Evolutionary conservation across 2,329 filamentous ascomycete species (phyloP).

Genomic region (Xylariales sp.): DNA sequence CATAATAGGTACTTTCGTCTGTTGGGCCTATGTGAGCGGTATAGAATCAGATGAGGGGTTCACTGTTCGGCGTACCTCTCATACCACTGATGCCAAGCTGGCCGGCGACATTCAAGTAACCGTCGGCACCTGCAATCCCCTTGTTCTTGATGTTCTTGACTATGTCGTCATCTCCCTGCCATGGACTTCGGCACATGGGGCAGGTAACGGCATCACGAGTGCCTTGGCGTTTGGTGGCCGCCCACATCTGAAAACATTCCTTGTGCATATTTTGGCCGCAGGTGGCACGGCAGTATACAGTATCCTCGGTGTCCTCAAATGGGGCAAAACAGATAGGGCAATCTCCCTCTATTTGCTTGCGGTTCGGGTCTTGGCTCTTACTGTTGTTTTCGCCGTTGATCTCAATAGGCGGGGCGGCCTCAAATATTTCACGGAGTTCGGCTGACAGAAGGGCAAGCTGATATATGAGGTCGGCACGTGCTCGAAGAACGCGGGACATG

Average conservation of each 20-base stretch:
- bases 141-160: slow-evolving; percentile 58
- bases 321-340: slow-evolving; percentile 69
- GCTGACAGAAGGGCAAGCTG: slow-evolving; percentile 69
- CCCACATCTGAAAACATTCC: slow-evolving; percentile 67
- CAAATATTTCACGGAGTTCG: slow-evolving; percentile 71
- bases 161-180: slow-evolving; percentile 61
- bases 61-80: slow-evolving; percentile 57
- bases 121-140: slow-evolving; percentile 58
- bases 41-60: background rate
- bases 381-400: slow-evolving; percentile 44
- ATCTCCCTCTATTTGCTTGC: slow-evolving; percentile 64
- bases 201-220: slow-evolving; percentile 61
- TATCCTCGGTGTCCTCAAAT: slow-evolving; percentile 53
- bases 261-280: slow-evolving; percentile 68
- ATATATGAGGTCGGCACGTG: slow-evolving; percentile 66
- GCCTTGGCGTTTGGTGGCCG: slow-evolving; percentile 56
- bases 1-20: slow-evolving; percentile 32
- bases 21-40: background rate
- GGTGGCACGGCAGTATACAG: slow-evolving; percentile 64
- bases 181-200: slow-evolving; percentile 69
- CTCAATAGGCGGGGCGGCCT: slow-evolving; percentile 63
- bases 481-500: slow-evolving; percentile 69
- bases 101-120: slow-evolving; percentile 71
- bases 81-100: slow-evolving; percentile 67
- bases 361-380: slow-evolving; percentile 50